Evolutionary conservation across 164 flowering plant genomes (phyloP).

Genomic region (Pachysandra terminalis): DNA sequence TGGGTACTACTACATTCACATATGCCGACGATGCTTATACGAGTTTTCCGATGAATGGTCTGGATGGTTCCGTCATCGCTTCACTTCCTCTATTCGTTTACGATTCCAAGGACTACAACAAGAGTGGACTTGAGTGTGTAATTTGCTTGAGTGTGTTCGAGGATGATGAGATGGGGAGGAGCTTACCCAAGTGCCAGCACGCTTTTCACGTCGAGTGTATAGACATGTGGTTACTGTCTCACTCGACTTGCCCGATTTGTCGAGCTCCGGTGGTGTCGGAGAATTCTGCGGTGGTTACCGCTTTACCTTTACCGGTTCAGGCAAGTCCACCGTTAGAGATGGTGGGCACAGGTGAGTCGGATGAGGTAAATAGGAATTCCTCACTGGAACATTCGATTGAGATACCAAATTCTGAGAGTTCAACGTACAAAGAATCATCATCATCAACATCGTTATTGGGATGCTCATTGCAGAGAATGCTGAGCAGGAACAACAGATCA

Average conservation of each 20-base stretch:
- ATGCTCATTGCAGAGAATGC: conserved; percentile 39
- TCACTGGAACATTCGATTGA: conserved; percentile 16
- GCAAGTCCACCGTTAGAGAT: not conserved
- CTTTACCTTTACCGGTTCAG: not conserved
- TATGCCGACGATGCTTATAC: conserved; percentile 12
- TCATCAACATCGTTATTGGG: conserved; percentile 20
- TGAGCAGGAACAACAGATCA: conserved; percentile 41
- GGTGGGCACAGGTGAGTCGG: not conserved
- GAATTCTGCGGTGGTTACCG: not conserved
- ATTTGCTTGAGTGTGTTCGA: conserved; percentile 56
- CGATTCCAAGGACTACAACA: conserved; percentile 13
- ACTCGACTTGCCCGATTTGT: conserved; percentile 60
- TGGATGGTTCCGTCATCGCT: conserved; percentile 37
- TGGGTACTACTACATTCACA: conserved; percentile 11
- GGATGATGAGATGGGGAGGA: conserved; percentile 44
- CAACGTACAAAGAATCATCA: not conserved
- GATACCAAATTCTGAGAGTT: conserved; percentile 3
- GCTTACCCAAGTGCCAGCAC: conserved; percentile 47
- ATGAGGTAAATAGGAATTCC: not conserved
- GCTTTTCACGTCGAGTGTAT: conserved; percentile 63
- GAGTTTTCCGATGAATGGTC: conserved; percentile 31
- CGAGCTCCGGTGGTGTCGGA: conserved; percentile 32
- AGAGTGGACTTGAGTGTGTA: conserved; percentile 40
- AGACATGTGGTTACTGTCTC: conserved; percentile 66
- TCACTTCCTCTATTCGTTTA: conserved; percentile 50